Base-by-base conservation (phyloP, 1,284 basidiomycete species). In the Tilletia caries region DNA sequence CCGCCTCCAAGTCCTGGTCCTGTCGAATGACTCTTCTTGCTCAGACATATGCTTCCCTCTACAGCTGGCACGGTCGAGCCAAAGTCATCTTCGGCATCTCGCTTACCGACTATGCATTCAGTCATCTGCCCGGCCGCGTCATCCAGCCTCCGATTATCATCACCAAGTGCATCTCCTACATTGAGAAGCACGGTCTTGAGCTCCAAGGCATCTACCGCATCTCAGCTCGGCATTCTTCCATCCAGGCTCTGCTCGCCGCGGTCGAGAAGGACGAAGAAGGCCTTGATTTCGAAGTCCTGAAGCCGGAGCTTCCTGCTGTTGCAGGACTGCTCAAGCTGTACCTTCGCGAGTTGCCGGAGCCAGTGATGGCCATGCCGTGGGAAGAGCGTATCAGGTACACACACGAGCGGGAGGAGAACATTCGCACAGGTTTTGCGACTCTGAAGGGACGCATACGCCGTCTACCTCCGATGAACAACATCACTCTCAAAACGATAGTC, bases 251-350 rank as follows among this genome's bases (percentile, higher is more conserved):
- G 72, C 90, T 93, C 78, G 91, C 92, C 76, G 90, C 90, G 76
- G 90, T 97, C 70, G 95, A 98, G 84, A 89, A 89, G 75, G 91
- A 96, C 81, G 96, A 98, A 84, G 85, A 86, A n/a, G 85, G 86
- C 3, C 98, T 98, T 83, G 85, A 87, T 68, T 95, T 98, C 80
- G 88, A 89, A 54, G 85, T 87, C 13, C 84, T 87, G 5, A 88
- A 88, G 60, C 92, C 96, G 78, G 96, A 98, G 80, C 87, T 95
- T 0, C 92, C 90, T 79, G 91, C 91, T 12, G 91, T 97, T n/a
- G 89, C 92, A 3, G 93, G 92, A 0, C 87, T 98, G 64, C 85
- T 99, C 69, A 98, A 98, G 90, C 86, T 91, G 50, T 95, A 93
- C 85, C 86, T 99, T 46, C 90, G 95, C 37, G 92, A 95, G 80